These are phyloP conservation scores for Taphrina confusa DNA, from an alignment of 1,139 yeast genomes.

Conservation along the genomic window DNA sequence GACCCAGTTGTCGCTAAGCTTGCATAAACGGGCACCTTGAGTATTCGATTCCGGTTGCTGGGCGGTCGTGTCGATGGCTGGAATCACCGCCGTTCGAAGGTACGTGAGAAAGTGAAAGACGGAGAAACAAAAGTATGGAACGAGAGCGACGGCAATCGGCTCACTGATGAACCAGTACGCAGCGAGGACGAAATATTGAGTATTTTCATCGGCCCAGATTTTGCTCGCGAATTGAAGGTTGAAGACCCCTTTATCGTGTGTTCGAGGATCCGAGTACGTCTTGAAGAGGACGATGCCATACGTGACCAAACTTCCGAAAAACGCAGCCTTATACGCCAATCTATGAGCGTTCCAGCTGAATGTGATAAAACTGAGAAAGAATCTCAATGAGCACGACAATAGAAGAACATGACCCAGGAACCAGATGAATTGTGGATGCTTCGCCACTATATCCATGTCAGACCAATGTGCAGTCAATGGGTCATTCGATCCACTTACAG, in stretches of 20 bases:
- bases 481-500: constrained; percentile 8
- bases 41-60: constrained; percentile 18
- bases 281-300: constrained; percentile 78
- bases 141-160: constrained; percentile 57
- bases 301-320: constrained; percentile 66
- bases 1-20: constrained; percentile 28
- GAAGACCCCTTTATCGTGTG: constrained; percentile 16
- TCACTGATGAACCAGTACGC: constrained; percentile 56
- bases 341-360: constrained; percentile 47
- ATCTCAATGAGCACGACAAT: constrained; percentile 57
- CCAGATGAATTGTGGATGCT: constrained; percentile 41
- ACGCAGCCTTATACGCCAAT: constrained; percentile 62
- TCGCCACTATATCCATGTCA: constrained; percentile 2
- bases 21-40: constrained; percentile 28
- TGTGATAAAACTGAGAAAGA: constrained; percentile 52
- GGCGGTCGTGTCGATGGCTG: constrained; percentile 57
- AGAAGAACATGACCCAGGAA: constrained; percentile 68
- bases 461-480: no score
- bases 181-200: constrained; percentile 64
- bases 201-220: constrained; percentile 62
- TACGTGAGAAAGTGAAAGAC: constrained; percentile 72
- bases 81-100: constrained; percentile 65
- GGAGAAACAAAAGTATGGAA: constrained; percentile 70
- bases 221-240: constrained; percentile 35
- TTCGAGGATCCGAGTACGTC: constrained; percentile 41